phyloP scores from a whole-genome alignment of 2,329 filamentous ascomycete genomes.

The Mollisia scopiformis region DNA sequence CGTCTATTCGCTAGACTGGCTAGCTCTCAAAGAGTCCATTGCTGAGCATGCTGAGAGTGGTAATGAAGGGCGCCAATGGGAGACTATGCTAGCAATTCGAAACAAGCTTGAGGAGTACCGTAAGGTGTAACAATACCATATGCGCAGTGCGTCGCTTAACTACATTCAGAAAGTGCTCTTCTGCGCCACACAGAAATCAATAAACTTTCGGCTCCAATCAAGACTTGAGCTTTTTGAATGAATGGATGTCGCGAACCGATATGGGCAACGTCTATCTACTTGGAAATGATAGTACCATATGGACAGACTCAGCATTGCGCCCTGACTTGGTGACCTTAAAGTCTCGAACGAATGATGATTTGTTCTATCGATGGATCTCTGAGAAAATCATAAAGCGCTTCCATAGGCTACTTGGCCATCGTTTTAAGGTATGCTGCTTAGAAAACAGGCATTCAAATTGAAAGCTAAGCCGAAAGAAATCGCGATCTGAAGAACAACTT shows the following conservation, averaged over 20 bases:
- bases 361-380: slow-evolving; percentile 4
- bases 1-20: slow-evolving; percentile 3
- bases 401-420: neutral
- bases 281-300: slow-evolving; percentile 3
- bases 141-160: too few relatives aligned
- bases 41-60: slow-evolving; percentile 7
- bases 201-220: neutral
- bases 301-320: neutral
- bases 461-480: too few relatives aligned
- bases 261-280: slow-evolving; percentile 12
- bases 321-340: slow-evolving; percentile 4
- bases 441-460: too few relatives aligned
- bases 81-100: neutral
- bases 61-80: slow-evolving; percentile 1
- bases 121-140: neutral
- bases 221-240: neutral
- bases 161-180: neutral
- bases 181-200: neutral
- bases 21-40: neutral
- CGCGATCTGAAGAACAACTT: neutral
- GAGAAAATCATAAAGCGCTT: neutral
- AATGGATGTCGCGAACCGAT: neutral
- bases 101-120: slow-evolving; percentile 8
- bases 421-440: neutral
- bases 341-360: neutral